Base-by-base conservation (phyloP, 345 rosid species). In the Eucalyptus pauciflora region DNA sequence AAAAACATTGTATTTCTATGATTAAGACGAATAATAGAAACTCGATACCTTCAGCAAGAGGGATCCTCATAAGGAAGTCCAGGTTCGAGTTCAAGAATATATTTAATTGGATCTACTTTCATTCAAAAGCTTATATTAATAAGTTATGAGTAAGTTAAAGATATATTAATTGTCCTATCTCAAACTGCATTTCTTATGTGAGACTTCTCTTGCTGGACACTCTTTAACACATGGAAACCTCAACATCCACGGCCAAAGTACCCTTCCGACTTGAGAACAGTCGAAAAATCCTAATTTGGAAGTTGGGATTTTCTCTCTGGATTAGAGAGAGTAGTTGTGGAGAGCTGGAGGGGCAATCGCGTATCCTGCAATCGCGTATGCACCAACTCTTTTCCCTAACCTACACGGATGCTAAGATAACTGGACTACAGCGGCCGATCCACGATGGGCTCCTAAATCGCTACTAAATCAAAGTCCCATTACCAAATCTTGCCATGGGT, bases 81-180 rank as follows among this genome's bases (percentile, higher is more conserved):
- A 69, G 7, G 13, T 64, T 8, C 4, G 5, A n/a, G 76, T 27
- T 27, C 33, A 27, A 27, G 31, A 27, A 62, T 1, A 62, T 64
- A 15, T 14, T 8, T 0, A n/a, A 0, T 15, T n/a, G 2, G 76
- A n/a, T 14, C 0, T 5, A n/a, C 5, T n/a, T 64, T 7, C 6
- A 7, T 16, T 64, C 2, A 64, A 31, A 64, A 64, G 3, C 17
- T n/a, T 64, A 64, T 14, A 8, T 3, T 31, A 64, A n/a, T 33
- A 33, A 33, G 7, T 69, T 3, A 17, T 10, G 7, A 69, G 13
- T 10, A 2, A 9, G 5, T 17, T 33, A 33, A 33, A 33, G 45
- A 17, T 8, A 9, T 69, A 69, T 71, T 33, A 71, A 71, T 33
- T 5, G 27, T 22, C 27, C 13, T 25, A 20, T 41, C 29, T 37